phyloP scores from a whole-genome alignment of 2,329 filamentous ascomycete genomes.

The Hirsutella rhossiliensis region DNA sequence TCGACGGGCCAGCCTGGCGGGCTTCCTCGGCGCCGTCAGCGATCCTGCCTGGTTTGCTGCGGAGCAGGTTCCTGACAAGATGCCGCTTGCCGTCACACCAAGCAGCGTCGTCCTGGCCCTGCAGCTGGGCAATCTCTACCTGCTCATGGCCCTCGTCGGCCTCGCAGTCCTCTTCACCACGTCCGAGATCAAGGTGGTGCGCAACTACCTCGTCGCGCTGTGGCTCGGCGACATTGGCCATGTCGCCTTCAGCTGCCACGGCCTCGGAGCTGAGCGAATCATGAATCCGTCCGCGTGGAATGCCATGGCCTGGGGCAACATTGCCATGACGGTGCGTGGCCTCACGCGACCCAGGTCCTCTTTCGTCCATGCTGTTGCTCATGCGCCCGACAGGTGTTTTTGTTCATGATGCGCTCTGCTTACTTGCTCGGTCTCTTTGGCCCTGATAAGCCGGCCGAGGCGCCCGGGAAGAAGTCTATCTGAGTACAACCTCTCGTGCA shows the following conservation, averaged over 20 bases:
- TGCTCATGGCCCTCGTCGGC: conserved; percentile 52
- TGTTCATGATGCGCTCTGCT: conserved; percentile 42
- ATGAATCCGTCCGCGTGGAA: conserved; percentile 51
- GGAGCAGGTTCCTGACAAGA: conserved; percentile 40
- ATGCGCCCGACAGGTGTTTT: conserved; percentile 27
- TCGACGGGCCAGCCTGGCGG: conserved; percentile 36
- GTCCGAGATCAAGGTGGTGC: conserved; percentile 51
- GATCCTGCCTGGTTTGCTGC: conserved; percentile 50
- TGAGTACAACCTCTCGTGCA: conserved; percentile 5
- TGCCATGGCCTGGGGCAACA: conserved; percentile 60
- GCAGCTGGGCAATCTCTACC: conserved; percentile 60
- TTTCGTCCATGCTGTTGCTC: neutral
- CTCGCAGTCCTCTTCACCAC: conserved; percentile 52
- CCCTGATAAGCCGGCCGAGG: conserved; percentile 17
- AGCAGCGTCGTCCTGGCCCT: conserved; percentile 45
- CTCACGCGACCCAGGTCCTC: neutral
- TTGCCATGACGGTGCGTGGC: conserved; percentile 47
- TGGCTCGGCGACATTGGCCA: conserved; percentile 58
- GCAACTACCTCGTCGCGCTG: conserved; percentile 53
- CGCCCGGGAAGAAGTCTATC: conserved; percentile 12
- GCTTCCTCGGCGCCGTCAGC: conserved; percentile 43
- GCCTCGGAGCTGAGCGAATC: conserved; percentile 42
- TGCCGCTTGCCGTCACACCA: conserved; percentile 23
- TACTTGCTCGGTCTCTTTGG: conserved; percentile 52
- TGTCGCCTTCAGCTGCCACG: conserved; percentile 45